Evolutionary conservation across 2,329 filamentous ascomycete species (phyloP).

Genomic region (Fusarium tricinctum): DNA sequence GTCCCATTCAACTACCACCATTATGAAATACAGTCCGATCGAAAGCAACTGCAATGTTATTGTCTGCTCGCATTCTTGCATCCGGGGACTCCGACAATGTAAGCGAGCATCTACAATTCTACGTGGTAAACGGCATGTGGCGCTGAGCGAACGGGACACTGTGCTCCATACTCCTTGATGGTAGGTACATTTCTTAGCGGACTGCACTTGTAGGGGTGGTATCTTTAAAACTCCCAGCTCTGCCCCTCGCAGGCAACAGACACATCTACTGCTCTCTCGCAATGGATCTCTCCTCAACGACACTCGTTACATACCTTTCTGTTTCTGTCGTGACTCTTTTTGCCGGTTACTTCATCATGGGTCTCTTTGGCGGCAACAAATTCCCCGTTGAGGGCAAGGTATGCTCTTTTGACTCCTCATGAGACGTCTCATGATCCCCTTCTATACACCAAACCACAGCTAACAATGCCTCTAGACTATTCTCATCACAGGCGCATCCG

Average conservation of each 20-base stretch:
- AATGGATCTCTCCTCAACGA: slow-evolving; percentile 42
- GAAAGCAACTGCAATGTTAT: background rate
- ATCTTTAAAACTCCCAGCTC: slow-evolving; percentile 14
- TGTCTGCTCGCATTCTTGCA: background rate
- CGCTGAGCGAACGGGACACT: background rate
- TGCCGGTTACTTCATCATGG: slow-evolving; percentile 67
- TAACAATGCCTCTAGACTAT: slow-evolving; percentile 72
- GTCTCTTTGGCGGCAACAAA: slow-evolving; percentile 77
- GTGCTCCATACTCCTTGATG: background rate
- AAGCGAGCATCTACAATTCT: background rate
- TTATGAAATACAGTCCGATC: background rate
- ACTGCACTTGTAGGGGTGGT: background rate
- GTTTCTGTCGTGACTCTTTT: slow-evolving; percentile 35
- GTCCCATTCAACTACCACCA: background rate
- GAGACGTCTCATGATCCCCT: slow-evolving; percentile 25
- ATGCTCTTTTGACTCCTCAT: slow-evolving; percentile 44
- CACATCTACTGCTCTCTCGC: slow-evolving; percentile 11
- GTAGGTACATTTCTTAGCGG: background rate
- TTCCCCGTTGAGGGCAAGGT: slow-evolving; percentile 90
- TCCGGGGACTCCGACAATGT: background rate
- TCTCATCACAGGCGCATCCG: slow-evolving; percentile 90
- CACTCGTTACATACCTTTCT: slow-evolving; percentile 20
- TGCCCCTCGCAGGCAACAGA: slow-evolving; percentile 18
- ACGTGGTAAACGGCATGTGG: background rate
- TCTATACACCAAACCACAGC: slow-evolving; percentile 30